phyloP scores from a whole-genome alignment of 345 rosid genomes.

The Physaria fendleri region DNA sequence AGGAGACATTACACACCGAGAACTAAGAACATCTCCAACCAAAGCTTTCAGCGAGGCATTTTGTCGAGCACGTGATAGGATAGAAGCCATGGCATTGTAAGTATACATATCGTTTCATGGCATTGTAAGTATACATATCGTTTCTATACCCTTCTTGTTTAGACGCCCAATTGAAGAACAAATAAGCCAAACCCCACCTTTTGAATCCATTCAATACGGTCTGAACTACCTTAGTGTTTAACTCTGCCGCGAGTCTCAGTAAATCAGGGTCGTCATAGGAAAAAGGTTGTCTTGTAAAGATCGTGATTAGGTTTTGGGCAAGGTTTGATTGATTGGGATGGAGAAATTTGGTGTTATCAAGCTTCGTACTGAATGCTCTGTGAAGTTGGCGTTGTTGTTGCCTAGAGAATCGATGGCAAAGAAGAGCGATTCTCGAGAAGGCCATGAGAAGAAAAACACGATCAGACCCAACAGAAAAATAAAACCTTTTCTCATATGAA shows the following conservation, averaged over 20 bases:
- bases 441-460: slow-evolving; percentile 16
- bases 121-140: slow-evolving; percentile 64
- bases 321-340: slow-evolving; percentile 27
- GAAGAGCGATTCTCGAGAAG: slow-evolving; percentile 24
- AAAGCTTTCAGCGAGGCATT: slow-evolving; percentile 55
- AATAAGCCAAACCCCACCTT: slow-evolving; percentile 50
- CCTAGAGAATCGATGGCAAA: slow-evolving; percentile 18
- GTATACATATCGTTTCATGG: no score
- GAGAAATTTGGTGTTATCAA: slow-evolving; percentile 16
- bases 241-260: slow-evolving; percentile 41
- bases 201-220: slow-evolving; percentile 44
- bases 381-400: slow-evolving; percentile 20
- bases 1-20: slow-evolving; percentile 58
- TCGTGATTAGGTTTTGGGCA: slow-evolving; percentile 37
- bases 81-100: slow-evolving; percentile 78
- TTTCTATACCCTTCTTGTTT: slow-evolving; percentile 53
- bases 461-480: slow-evolving; percentile 15
- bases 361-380: slow-evolving; percentile 24
- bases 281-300: slow-evolving; percentile 52
- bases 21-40: slow-evolving; percentile 38
- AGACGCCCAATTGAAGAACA: slow-evolving; percentile 68
- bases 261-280: slow-evolving; percentile 43
- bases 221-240: slow-evolving; percentile 59
- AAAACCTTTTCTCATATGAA: slow-evolving; percentile 1
- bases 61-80: slow-evolving; percentile 94